Evolutionary conservation across 495 filamentous ascomycete species (phyloP).

Genomic region (Clohesyomyces aquaticus): DNA sequence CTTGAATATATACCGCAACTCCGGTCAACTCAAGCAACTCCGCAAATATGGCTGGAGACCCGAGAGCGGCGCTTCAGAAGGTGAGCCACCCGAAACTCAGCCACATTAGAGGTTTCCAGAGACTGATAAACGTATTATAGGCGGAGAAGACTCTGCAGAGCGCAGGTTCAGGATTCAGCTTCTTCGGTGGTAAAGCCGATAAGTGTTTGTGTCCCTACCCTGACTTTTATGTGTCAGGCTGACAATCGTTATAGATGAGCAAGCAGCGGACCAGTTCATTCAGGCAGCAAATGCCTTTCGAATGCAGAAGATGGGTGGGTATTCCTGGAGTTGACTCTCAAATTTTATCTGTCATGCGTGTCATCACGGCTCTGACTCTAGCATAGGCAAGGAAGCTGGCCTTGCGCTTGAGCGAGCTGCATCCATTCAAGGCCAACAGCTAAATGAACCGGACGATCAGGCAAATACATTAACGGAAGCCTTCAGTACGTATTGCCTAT

Average conservation of each 20-base stretch:
- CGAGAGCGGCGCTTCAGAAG: slow-evolving; percentile 62
- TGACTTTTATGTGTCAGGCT: neutral
- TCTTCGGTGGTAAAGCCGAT: slow-evolving; percentile 78
- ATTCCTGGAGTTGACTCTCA: no score
- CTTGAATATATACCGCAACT: neutral
- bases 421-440: slow-evolving; percentile 34
- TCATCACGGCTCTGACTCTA: slow-evolving; percentile 16
- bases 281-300: slow-evolving; percentile 83
- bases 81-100: slow-evolving; percentile 45
- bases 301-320: slow-evolving; percentile 68
- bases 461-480: slow-evolving; percentile 36
- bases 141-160: slow-evolving; percentile 75
- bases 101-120: slow-evolving; percentile 15
- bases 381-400: slow-evolving; percentile 39
- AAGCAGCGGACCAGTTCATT: slow-evolving; percentile 77
- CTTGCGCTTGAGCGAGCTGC: slow-evolving; percentile 37
- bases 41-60: slow-evolving; percentile 54
- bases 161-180: slow-evolving; percentile 71
- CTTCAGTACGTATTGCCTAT: slow-evolving; percentile 23
- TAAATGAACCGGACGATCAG: slow-evolving; percentile 37
- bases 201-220: slow-evolving; percentile 56
- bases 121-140: slow-evolving; percentile 58
- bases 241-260: slow-evolving; percentile 53
- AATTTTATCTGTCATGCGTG: no score
- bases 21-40: neutral